Conservation (phyloP, 805 yeast species). For the Candida nitratophila region DNA sequence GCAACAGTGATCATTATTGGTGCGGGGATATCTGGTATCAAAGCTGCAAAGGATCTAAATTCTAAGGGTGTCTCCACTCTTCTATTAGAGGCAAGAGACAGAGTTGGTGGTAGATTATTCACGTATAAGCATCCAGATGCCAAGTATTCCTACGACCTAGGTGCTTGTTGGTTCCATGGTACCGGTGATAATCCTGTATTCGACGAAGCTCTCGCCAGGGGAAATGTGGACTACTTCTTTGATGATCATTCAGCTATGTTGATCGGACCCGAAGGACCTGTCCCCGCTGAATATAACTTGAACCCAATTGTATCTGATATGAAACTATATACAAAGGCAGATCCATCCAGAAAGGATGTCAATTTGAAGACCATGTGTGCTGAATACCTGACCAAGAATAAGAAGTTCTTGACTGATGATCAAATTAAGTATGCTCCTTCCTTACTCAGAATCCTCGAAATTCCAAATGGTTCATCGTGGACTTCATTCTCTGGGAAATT, state of each 20-base stretch:
- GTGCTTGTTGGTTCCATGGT: conserved; percentile 52
- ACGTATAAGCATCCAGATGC: conserved; percentile 20
- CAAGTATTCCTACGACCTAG: conserved; percentile 33
- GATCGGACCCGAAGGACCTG: conserved; percentile 18
- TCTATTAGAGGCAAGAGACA: conserved; percentile 38
- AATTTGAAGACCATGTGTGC: conserved; percentile 19
- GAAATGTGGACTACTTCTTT: conserved; percentile 17
- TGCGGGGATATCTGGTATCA: conserved; percentile 46
- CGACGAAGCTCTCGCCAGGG: conserved; percentile 17
- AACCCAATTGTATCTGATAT: conserved; percentile 24
- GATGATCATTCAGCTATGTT: conserved; percentile 29
- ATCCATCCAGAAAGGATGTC: conserved; percentile 17
- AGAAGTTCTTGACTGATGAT: conserved; percentile 13
- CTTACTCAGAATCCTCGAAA: conserved; percentile 20
- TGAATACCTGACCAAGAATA: conserved; percentile 15
- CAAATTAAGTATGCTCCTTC: conserved; percentile 24
- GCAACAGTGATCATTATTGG: conserved; percentile 36
- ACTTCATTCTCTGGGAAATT: conserved; percentile 21
- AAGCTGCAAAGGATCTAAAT: conserved; percentile 35
- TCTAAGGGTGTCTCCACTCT: conserved; percentile 27
- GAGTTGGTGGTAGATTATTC: conserved; percentile 39
- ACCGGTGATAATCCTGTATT: conserved; percentile 34
- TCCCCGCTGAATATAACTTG: conserved; percentile 22
- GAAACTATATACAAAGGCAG: conserved; percentile 26
- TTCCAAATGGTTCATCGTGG: conserved; percentile 23